Base-by-base conservation (phyloP, 2,329 filamentous ascomycete species). In the Penicillium olsonii region DNA sequence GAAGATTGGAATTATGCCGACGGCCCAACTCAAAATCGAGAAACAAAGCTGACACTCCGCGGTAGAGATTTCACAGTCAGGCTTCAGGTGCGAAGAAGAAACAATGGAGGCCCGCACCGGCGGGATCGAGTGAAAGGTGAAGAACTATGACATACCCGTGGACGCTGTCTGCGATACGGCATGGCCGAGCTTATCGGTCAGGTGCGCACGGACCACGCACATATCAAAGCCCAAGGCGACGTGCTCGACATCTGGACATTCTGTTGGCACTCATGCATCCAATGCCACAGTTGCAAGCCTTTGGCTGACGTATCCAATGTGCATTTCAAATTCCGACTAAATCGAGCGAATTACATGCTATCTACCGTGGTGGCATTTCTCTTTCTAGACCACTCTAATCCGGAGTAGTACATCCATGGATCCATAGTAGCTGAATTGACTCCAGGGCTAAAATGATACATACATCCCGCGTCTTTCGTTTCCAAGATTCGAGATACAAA, bases 91-190 rank as follows among this genome's bases (percentile, higher is more conserved):
- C 52, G 51, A 35, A 54, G 52, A 33, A 41, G 39, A 47, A 50
- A 19, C 51, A 41, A 59, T 48, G 38, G 29, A 51, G 44, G 53
- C 55, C 59, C 63, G 63, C 63, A 49, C 56, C 42, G 42, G 43
- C 19, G 34, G 24, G 42, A 34, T 38, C 19, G 24, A 38, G 20
- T 43, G 48, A 49, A 53, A 45, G 52, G 40, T 50, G 49, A 60
- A 52, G 52, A 57, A 60, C 57, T 61, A 64, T 64, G 61, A 61
- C 60, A 64, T 63, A 57, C n/a, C n/a, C n/a, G n/a, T n/a, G n/a
- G n/a, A n/a, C 52, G 48, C 50, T 29, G 45, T 34, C 26, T 47
- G 50, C 48, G 59, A 61, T 60, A 58, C 31, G 48, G 33, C 52
- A 54, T 56, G 29, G 42, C 48, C 39, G 48, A 51, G 47, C 59